Conservation (phyloP, 768 basidiomycete genomes). For the Mycena sanguinolenta region DNA sequence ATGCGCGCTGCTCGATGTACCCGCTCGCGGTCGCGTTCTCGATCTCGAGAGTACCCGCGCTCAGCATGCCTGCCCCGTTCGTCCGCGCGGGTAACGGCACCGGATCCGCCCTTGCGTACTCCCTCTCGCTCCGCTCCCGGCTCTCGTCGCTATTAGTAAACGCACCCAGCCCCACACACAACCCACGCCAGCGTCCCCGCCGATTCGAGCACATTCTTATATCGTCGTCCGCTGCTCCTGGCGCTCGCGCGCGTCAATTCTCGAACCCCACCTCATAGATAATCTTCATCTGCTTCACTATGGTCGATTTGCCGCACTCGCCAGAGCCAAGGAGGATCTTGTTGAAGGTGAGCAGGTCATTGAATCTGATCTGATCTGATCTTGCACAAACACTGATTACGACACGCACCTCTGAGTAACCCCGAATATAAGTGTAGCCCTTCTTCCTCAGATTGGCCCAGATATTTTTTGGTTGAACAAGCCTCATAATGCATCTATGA, state of each 20-base stretch:
- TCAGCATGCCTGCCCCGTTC: neutral
- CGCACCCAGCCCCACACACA: slow-evolving; percentile 75
- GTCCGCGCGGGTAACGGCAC: slow-evolving; percentile 22
- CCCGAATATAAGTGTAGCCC: too few relatives aligned
- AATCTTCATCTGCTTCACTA: slow-evolving; percentile 75
- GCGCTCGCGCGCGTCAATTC: slow-evolving; percentile 72
- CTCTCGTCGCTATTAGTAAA: slow-evolving; percentile 47
- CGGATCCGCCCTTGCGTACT: slow-evolving; percentile 20
- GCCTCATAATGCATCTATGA: too few relatives aligned
- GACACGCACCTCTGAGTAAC: too few relatives aligned
- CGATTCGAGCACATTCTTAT: slow-evolving; percentile 79
- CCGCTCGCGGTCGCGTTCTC: too few relatives aligned
- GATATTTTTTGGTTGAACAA: too few relatives aligned
- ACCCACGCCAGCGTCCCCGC: slow-evolving; percentile 79
- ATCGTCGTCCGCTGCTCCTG: slow-evolving; percentile 72
- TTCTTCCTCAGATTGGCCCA: too few relatives aligned
- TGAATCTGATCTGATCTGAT: too few relatives aligned
- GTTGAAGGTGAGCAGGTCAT: too few relatives aligned
- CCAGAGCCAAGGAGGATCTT: slow-evolving; percentile 30
- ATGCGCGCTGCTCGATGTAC: too few relatives aligned
- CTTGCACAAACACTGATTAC: too few relatives aligned
- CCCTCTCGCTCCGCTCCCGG: neutral
- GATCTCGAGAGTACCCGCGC: too few relatives aligned
- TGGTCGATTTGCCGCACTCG: slow-evolving; percentile 27
- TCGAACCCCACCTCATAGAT: slow-evolving; percentile 85